phyloP scores from a whole-genome alignment of 176 grass and related monocot genomes.

The Secale cereale region DNA sequence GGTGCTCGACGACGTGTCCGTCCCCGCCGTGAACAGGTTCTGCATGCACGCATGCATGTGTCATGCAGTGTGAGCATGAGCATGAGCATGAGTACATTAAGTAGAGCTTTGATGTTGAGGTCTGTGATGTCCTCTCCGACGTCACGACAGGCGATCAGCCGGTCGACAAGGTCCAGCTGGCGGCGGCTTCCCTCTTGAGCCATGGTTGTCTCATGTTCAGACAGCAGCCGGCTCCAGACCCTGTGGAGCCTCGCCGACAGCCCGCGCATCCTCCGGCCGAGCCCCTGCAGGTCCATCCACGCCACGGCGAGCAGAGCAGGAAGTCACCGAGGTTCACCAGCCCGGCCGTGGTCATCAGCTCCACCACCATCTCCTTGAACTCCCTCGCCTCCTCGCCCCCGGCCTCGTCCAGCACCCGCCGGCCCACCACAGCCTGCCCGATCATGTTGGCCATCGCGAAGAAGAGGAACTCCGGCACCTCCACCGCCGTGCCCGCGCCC shows the following conservation, averaged over 20 bases:
- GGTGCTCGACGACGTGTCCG: neutral
- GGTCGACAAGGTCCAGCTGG: no score
- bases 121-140: neutral
- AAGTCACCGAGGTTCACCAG: neutral
- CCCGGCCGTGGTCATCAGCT: neutral
- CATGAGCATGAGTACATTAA: neutral
- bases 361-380: neutral
- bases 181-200: no score
- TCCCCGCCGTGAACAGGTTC: conserved; percentile 2
- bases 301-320: neutral
- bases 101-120: neutral
- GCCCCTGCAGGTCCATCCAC: conserved; percentile 5
- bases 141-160: neutral
- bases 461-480: neutral
- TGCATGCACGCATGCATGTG: neutral
- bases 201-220: neutral
- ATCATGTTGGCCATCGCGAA: neutral
- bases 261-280: neutral
- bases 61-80: neutral
- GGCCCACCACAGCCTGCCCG: neutral
- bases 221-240: neutral
- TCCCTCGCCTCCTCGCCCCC: neutral
- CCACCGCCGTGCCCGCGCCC: neutral
- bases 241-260: neutral
- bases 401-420: neutral